Evolutionary conservation across 108 stramenopile genomes (phyloP), one percentile per base, ranked within the genome.

Genomic region (Discostella stelligeroides): DNA sequence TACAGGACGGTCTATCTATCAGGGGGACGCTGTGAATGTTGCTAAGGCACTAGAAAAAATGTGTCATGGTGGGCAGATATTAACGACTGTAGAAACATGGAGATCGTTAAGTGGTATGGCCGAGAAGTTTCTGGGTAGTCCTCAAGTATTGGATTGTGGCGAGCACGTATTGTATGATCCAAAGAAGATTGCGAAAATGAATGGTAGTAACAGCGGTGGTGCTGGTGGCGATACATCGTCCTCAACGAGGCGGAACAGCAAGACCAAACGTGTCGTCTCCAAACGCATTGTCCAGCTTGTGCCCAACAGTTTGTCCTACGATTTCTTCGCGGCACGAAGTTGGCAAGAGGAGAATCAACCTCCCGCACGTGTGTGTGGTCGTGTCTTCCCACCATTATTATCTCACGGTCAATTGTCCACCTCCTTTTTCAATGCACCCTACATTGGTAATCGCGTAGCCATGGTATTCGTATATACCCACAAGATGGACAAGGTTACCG

Each of bases 51-150:
- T 77, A 15, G 81, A 82, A 53, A 73, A 76, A 63, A 68, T 82
- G 75, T 61, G 64, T 50, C 76, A 77, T 62, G 81, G 81, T 10
- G 81, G 81, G 23, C 81, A 82, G 65, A 82, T 82, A 39, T 66
- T 81, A 45, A 81, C 69, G 25, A 81, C 80, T 1, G 70, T 81
- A 15, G 80, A 81, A 46, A 71, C 80, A 0, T 81, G 74, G 73
- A 63, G 75, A 42, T 42, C 68, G 1, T 74, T 70, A 2, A 60
- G 68, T 56, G 80, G 74, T 21, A 77, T 77, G 76, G 63, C 76
- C 47, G 76, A 77, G 50, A 63, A 77, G 69, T 63, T 57, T 28
- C 62, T 81, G 17, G 80, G 74, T 15, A 66, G 63, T 47, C 80
- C 80, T 23, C 80, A 81, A 50, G 80, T 81, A 8, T 60, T 81